Evolutionary conservation across 1,139 yeast species (phyloP).

Genomic region (Candida glucosophila): DNA sequence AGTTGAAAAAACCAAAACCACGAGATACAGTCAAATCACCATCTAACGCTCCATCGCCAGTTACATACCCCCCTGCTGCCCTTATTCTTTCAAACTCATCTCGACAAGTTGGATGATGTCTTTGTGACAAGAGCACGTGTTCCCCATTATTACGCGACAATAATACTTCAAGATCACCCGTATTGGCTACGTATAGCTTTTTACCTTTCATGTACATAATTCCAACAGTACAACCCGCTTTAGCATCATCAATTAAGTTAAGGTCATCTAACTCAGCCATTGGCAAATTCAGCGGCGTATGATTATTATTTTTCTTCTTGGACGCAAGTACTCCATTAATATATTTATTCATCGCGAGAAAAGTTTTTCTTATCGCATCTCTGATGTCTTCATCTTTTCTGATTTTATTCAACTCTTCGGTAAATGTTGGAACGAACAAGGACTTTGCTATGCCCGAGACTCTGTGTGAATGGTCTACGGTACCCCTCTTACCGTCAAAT

Average conservation of each 20-base stretch:
- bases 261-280: slow-evolving; percentile 37
- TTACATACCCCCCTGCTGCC: slow-evolving; percentile 85
- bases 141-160: slow-evolving; percentile 79
- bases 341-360: slow-evolving; percentile 72
- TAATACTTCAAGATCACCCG: slow-evolving; percentile 85
- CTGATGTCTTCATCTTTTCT: slow-evolving; percentile 37
- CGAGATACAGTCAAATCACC: slow-evolving; percentile 78
- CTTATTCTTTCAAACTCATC: slow-evolving; percentile 82
- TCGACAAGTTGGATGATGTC: slow-evolving; percentile 78
- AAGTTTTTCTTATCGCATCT: slow-evolving; percentile 72
- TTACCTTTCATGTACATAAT: slow-evolving; percentile 69
- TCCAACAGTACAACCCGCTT: slow-evolving; percentile 83
- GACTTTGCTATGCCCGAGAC: slow-evolving; percentile 71
- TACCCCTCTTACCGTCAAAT: slow-evolving; percentile 75
- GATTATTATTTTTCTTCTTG: slow-evolving; percentile 22
- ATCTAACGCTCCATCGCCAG: slow-evolving; percentile 78
- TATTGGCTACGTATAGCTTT: slow-evolving; percentile 71
- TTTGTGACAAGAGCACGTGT: slow-evolving; percentile 58
- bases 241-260: slow-evolving; percentile 50
- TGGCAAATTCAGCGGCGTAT: slow-evolving; percentile 14
- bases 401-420: slow-evolving; percentile 52
- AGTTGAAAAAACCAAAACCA: slow-evolving; percentile 84
- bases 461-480: slow-evolving; percentile 51
- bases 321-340: slow-evolving; percentile 41
- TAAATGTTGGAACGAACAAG: slow-evolving; percentile 52